Conservation (phyloP, 2,329 filamentous ascomycete species). For the Colletotrichum caudatum region DNA sequence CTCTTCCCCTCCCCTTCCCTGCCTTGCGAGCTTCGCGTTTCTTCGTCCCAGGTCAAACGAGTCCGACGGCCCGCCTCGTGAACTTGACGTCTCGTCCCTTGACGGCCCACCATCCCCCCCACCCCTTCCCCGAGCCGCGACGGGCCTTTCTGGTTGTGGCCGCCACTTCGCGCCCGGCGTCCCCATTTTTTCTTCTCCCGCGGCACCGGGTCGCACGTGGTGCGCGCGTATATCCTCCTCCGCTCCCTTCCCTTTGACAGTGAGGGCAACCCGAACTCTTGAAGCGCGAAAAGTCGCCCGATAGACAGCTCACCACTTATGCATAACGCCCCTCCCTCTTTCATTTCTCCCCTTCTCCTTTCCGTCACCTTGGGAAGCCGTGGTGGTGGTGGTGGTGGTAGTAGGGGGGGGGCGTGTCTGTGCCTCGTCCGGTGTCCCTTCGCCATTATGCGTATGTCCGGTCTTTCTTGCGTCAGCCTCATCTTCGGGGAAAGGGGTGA, state of each 20-base stretch:
- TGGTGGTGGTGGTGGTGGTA: no score
- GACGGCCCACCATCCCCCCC: background rate
- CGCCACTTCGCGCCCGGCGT: slow-evolving; percentile 4
- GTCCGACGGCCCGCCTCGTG: background rate
- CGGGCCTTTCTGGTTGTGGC: background rate
- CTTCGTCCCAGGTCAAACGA: background rate
- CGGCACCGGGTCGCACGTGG: background rate
- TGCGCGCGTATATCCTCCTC: background rate
- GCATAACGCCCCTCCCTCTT: background rate
- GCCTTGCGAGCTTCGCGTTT: background rate
- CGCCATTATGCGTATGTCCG: background rate
- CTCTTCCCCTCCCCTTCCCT: background rate
- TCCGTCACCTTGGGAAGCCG: background rate
- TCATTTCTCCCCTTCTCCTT: background rate
- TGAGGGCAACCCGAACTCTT: background rate
- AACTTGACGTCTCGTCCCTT: background rate
- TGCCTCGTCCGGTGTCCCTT: background rate
- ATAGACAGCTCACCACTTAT: no score
- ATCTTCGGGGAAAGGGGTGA: background rate
- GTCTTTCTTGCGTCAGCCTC: background rate
- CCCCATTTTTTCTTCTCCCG: no score
- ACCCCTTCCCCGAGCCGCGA: background rate
- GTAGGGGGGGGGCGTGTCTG: no score
- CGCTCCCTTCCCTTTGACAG: background rate
- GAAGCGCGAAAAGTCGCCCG: background rate